Conservation (phyloP, 345 rosid species). For the Mallotus nudiflorus region DNA sequence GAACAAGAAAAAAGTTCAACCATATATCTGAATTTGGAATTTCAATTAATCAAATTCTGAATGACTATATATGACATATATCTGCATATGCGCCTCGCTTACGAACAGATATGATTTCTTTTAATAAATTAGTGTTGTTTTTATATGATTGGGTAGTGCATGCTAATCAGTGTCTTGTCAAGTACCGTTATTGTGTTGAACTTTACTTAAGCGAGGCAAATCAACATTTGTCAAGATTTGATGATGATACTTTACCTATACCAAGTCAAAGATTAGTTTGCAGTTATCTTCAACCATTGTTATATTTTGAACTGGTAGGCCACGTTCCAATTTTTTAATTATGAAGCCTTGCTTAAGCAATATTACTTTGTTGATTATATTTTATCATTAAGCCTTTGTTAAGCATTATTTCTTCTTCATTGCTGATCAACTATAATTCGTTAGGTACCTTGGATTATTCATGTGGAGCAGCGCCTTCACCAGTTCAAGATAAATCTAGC, state of each 20-base stretch:
- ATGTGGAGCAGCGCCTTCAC: conserved; percentile 50
- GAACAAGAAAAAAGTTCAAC: neutral
- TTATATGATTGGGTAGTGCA: neutral
- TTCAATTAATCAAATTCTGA: neutral
- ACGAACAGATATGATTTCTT: neutral
- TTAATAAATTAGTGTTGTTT: neutral
- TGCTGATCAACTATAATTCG: conserved; percentile 2
- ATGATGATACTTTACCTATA: neutral
- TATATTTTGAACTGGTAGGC: neutral
- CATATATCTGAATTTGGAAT: neutral
- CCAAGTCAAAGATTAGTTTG: conserved; percentile 2
- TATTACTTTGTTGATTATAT: too few relatives aligned
- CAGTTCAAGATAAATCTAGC: conserved; percentile 38
- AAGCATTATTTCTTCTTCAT: neutral
- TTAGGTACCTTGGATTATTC: conserved; percentile 57
- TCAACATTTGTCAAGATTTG: neutral
- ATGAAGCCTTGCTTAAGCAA: neutral
- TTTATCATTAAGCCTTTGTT: neutral
- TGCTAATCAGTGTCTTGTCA: conserved; percentile 1
- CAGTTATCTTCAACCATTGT: neutral
- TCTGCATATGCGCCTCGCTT: neutral
- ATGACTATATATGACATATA: neutral
- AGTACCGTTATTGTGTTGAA: neutral
- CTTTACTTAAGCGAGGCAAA: neutral
- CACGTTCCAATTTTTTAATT: neutral